A percentile compares a stretch with the other conserved stretches of the same genome.
phyloP scores from a whole-genome alignment of 768 basidiomycete species.

The Tricholoma furcatifolium region DNA sequence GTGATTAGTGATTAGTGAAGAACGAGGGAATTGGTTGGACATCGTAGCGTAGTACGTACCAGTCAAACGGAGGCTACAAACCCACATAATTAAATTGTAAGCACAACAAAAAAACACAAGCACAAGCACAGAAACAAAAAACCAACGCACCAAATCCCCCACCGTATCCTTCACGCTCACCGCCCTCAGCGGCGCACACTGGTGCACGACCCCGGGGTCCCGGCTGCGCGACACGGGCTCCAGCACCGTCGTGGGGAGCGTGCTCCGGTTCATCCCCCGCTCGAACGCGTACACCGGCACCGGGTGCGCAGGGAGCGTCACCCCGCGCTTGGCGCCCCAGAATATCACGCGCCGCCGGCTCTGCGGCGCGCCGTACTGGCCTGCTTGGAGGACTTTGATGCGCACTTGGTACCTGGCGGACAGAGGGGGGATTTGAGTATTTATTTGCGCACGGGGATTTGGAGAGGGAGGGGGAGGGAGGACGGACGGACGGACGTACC shows the following conservation, averaged over 20 bases:
- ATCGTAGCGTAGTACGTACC: too few relatives aligned
- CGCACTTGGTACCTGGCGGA: constrained; percentile 60
- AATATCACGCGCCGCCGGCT: constrained; percentile 66
- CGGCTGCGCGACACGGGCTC: constrained; percentile 44
- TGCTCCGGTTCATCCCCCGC: constrained; percentile 28
- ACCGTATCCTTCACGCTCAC: constrained; percentile 68
- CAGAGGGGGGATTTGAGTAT: too few relatives aligned
- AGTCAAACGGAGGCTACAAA: constrained; percentile 64
- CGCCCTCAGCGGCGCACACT: constrained; percentile 58
- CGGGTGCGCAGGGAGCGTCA: constrained; percentile 60
- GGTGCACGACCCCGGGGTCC: constrained; percentile 35
- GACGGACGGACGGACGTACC: constrained; percentile 39
- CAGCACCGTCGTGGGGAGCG: constrained; percentile 44
- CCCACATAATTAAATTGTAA: not conserved
- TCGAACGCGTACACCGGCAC: constrained; percentile 57
- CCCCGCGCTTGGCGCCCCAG: constrained; percentile 58
- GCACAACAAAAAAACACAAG: constrained; percentile 7
- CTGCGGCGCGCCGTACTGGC: constrained; percentile 73
- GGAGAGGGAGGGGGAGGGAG: not conserved
- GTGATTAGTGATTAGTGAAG: not conserved
- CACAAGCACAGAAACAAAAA: not conserved
- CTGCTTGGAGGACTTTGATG: constrained; percentile 65
- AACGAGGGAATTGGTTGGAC: not conserved
- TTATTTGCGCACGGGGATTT: too few relatives aligned
- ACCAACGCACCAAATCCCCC: constrained; percentile 59